Evolutionary conservation across 1,284 basidiomycete species (phyloP).

Genomic region (Schizophyllum amplum): DNA sequence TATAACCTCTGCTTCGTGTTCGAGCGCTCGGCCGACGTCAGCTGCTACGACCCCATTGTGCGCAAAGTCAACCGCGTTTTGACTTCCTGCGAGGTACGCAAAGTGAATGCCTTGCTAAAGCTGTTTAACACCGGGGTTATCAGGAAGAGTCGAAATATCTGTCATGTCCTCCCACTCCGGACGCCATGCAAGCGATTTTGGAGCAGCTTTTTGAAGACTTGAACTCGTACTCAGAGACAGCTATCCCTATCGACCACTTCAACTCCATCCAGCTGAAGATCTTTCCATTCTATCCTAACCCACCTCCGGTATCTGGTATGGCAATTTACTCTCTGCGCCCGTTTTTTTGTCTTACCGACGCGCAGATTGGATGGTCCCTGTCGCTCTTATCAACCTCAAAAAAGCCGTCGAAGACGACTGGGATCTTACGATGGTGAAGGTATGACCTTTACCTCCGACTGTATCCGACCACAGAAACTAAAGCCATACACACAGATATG

Average conservation of each 20-base stretch:
- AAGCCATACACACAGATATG: slow-evolving; percentile 56
- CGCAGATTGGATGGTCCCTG: slow-evolving; percentile 88
- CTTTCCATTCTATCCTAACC: slow-evolving; percentile 95
- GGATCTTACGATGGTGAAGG: slow-evolving; percentile 93
- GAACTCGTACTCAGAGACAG: slow-evolving; percentile 94
- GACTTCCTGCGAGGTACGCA: slow-evolving; percentile 72
- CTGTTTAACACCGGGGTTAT: background rate
- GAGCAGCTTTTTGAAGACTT: slow-evolving; percentile 97
- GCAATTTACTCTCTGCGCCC: no score
- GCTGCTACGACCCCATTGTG: slow-evolving; percentile 94
- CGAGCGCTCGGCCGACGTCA: slow-evolving; percentile 80
- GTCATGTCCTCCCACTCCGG: slow-evolving; percentile 64
- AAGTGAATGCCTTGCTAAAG: slow-evolving; percentile 17
- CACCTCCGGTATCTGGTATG: slow-evolving; percentile 57
- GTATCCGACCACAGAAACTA: slow-evolving; percentile 2
- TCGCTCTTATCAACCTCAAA: slow-evolving; percentile 80
- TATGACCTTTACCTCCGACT: slow-evolving; percentile 19
- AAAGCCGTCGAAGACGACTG: slow-evolving; percentile 85
- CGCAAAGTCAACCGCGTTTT: slow-evolving; percentile 91
- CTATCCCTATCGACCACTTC: slow-evolving; percentile 81
- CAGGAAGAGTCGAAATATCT: slow-evolving; percentile 89
- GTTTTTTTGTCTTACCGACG: no score
- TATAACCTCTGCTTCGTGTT: slow-evolving; percentile 98
- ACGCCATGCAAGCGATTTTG: slow-evolving; percentile 77
- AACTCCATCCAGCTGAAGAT: slow-evolving; percentile 94